phyloP scores from a whole-genome alignment of 495 filamentous ascomycete species.

The Sordaria brevicollis region DNA sequence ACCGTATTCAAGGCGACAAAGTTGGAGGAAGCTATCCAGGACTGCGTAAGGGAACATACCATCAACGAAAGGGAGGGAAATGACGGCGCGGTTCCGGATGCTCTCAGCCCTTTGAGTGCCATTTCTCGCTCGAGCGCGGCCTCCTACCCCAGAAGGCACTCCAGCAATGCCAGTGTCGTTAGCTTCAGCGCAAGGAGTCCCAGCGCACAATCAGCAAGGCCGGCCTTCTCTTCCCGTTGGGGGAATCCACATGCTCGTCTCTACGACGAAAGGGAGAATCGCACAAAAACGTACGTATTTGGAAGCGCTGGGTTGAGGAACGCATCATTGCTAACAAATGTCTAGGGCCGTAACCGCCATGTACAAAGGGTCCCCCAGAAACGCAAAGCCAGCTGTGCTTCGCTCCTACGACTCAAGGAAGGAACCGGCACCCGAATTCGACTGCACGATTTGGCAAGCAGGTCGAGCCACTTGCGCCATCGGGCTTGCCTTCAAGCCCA shows the following conservation, averaged over 20 bases:
- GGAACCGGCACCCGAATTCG: constrained; percentile 77
- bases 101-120: constrained; percentile 19
- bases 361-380: constrained; percentile 67
- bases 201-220: constrained; percentile 20
- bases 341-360: constrained; percentile 79
- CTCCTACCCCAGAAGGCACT: constrained; percentile 30
- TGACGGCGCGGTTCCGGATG: constrained; percentile 30
- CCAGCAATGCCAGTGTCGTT: constrained; percentile 52
- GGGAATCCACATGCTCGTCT: constrained; percentile 57
- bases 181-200: constrained; percentile 47
- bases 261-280: constrained; percentile 73
- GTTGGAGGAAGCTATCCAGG: constrained; percentile 85
- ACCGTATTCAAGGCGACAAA: constrained; percentile 95
- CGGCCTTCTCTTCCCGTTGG: constrained; percentile 35
- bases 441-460: constrained; percentile 93
- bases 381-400: constrained; percentile 57
- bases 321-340: constrained; percentile 20
- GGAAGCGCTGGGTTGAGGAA: neutral
- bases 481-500: constrained; percentile 88
- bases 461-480: constrained; percentile 91
- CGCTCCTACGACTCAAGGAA: constrained; percentile 91
- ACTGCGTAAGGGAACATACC: constrained; percentile 81
- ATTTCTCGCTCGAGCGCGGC: constrained; percentile 29
- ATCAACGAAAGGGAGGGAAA: constrained; percentile 75
- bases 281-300: constrained; percentile 78